Base-by-base conservation (phyloP, 164 flowering plant genomes). In the Nymphaea thermarum region DNA sequence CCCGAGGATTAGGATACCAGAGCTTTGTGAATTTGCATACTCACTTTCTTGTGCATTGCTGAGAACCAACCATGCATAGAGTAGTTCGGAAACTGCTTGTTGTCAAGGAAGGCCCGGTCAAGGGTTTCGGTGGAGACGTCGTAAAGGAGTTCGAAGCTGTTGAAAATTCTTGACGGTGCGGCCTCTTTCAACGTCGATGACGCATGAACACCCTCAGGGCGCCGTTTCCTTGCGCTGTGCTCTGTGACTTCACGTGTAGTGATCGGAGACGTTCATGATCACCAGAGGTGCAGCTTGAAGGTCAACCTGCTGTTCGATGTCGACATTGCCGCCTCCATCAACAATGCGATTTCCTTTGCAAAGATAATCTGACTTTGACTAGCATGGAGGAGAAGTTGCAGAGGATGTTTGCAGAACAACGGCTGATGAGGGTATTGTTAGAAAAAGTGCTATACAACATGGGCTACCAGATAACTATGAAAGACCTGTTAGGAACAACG, bases 231-330 rank as follows among this genome's bases (percentile, higher is more conserved):
- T 25, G 18, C 36, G 64, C 43, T 10, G n/a, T 11, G 43, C 79
- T 67, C 81, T 89, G 97, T n/a, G 96, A 80, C 73, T 86, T 91
- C 98, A 74, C 4, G 97, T 91, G 76, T 83, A 79, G 87, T 93
- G 98, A 73, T 93, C 98, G n/a, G 98, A 93, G 66, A 93, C 84
- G 87, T 91, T 93, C 16, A 93, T 84, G 43, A 93, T 89, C 44
- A 93, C 98, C 42, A 93, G 80, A 97, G 98, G 43, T 93, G 98
- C 47, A 93, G 91, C 86, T 93, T 93, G 90, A 93, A 93, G 3
- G 97, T 91, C 66, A 93, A 75, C 5, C 96, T 96, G 70, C 97
- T 90, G 81, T 89, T 83, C 16, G 95, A 87, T 41, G n/a, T n/a
- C n/a, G 90, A 62, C 64, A 62, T 62, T 8, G 7, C 12, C 10